Percentiles rank a stretch among this genome's conserved stretches.
Conservation (phyloP, 2,329 filamentous ascomycete species). For the Chaetomiaceae sp. region DNA sequence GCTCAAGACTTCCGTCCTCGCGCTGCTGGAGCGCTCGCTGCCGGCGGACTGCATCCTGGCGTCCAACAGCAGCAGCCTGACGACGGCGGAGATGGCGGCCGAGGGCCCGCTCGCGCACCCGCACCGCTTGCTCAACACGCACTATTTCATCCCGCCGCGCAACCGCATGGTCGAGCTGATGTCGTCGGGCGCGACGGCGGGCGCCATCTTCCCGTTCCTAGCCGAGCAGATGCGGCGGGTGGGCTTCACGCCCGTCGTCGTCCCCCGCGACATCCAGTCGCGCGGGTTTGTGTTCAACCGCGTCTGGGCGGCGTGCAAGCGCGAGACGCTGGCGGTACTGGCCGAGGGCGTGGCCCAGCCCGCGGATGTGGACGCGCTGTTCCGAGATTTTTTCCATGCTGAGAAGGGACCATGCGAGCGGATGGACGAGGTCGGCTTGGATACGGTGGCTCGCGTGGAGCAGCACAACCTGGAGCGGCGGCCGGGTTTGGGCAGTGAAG, state of each 20-base stretch:
- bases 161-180: conserved; percentile 32
- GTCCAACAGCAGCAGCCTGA: conserved; percentile 29
- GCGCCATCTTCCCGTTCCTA: conserved; percentile 27
- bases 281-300: conserved; percentile 32
- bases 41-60: conserved; percentile 27
- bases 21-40: conserved; percentile 25
- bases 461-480: conserved; percentile 20
- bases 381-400: conserved; percentile 28
- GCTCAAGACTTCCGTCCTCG: conserved; percentile 27
- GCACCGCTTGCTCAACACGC: conserved; percentile 29
- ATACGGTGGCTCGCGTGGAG: conserved; percentile 29
- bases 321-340: conserved; percentile 29
- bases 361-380: conserved; percentile 29
- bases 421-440: conserved; percentile 32
- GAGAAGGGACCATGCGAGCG: conserved; percentile 28
- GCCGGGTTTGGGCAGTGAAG: conserved; percentile 14
- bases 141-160: conserved; percentile 31
- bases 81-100: conserved; percentile 25
- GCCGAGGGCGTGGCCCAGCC: conserved; percentile 29
- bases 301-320: conserved; percentile 32
- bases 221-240: conserved; percentile 25
- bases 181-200: conserved; percentile 28
- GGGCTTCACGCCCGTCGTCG: conserved; percentile 25
- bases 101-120: conserved; percentile 18
- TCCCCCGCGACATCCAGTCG: conserved; percentile 26